Conservation (phyloP, 2,329 filamentous ascomycete species). For the Beauveria rudraprayagi region DNA sequence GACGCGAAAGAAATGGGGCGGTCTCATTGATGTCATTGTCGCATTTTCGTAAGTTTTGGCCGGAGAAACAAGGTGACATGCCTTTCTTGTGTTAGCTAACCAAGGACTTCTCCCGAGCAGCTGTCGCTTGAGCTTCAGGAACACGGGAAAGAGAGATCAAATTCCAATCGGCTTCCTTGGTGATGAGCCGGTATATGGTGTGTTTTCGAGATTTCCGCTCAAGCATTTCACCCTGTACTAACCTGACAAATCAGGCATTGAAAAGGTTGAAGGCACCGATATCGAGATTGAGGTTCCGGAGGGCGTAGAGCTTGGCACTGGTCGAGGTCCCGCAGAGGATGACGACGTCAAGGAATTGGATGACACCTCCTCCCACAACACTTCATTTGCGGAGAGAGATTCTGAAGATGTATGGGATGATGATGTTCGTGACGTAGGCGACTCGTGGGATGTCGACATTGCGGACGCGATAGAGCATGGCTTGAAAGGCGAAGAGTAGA, state of each 20-base stretch:
- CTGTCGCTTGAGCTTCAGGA: neutral
- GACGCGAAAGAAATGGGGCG: neutral
- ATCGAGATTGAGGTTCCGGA: neutral
- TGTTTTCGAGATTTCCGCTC: neutral
- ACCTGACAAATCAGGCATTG: neutral
- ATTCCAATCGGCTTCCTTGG: neutral
- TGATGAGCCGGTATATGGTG: neutral
- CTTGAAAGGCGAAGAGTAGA: neutral
- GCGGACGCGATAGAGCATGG: neutral
- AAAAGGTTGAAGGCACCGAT: slow-evolving; percentile 19
- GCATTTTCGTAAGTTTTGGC: neutral
- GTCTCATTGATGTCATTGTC: neutral
- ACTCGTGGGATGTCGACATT: neutral
- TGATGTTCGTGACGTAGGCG: neutral
- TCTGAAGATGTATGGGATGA: neutral
- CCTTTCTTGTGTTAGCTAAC: neutral
- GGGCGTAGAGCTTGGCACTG: neutral
- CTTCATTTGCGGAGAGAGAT: neutral
- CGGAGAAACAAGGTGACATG: neutral
- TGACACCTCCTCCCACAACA: neutral
- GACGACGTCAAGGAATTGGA: neutral
- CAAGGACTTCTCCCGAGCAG: neutral
- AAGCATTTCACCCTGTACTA: neutral
- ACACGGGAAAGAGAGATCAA: neutral
- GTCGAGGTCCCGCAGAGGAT: neutral